phyloP scores from a whole-genome alignment of 2,329 filamentous ascomycete genomes.

The Gnomoniopsis sp. region DNA sequence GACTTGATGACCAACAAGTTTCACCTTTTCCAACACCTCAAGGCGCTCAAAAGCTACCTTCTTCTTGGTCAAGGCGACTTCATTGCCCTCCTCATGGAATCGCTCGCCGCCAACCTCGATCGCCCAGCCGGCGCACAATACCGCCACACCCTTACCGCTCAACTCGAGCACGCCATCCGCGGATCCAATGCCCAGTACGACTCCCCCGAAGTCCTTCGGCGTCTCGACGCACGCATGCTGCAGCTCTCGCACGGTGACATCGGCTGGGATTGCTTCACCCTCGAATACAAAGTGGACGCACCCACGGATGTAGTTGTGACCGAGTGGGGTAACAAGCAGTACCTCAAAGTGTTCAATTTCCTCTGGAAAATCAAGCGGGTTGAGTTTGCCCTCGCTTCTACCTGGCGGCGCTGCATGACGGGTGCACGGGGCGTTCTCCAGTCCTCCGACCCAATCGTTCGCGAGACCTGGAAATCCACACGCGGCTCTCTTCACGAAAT shows the following conservation, averaged over 20 bases:
- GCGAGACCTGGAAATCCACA: slow-evolving; percentile 83
- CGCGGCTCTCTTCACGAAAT: slow-evolving; percentile 90
- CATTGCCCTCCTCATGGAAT: slow-evolving; percentile 95
- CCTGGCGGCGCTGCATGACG: slow-evolving; percentile 95
- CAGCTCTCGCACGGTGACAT: slow-evolving; percentile 96
- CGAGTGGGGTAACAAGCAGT: slow-evolving; percentile 91
- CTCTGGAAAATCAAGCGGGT: slow-evolving; percentile 97
- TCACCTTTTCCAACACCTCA: slow-evolving; percentile 86
- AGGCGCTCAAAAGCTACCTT: slow-evolving; percentile 90
- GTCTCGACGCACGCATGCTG: slow-evolving; percentile 96
- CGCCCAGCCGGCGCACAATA: slow-evolving; percentile 96
- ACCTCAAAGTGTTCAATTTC: slow-evolving; percentile 99
- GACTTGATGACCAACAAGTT: slow-evolving; percentile 94
- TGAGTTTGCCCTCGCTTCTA: slow-evolving; percentile 86
- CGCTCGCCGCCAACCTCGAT: slow-evolving; percentile 86
- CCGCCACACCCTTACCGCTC: slow-evolving; percentile 93
- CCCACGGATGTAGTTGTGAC: slow-evolving; percentile 97
- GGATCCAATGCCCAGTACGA: slow-evolving; percentile 97
- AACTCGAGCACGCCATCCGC: slow-evolving; percentile 93
- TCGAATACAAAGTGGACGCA: slow-evolving; percentile 97
- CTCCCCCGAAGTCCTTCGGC: slow-evolving; percentile 81
- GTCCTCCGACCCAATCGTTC: slow-evolving; percentile 64
- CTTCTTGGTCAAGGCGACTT: slow-evolving; percentile 95
- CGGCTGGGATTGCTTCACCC: slow-evolving; percentile 97
- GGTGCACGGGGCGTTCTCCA: slow-evolving; percentile 87